Percentiles rank a stretch among this genome's conserved stretches.
Evolutionary conservation across 441 rosid genomes (phyloP).

Genomic region (Arabidopsis hybrid): DNA sequence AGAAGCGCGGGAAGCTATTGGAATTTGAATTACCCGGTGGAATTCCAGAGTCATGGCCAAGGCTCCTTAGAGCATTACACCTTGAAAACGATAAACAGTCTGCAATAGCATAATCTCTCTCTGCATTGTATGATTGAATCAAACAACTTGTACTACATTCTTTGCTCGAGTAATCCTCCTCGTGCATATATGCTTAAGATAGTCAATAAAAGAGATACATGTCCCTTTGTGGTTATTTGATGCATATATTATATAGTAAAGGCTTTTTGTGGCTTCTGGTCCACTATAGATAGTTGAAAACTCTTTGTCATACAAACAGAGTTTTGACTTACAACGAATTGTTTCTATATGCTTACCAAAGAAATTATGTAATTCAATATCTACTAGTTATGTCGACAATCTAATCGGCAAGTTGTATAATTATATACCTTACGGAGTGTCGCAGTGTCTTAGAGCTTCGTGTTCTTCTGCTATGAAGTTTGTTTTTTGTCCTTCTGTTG

Average conservation of each 20-base stretch:
- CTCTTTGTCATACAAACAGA: slow-evolving; percentile 17
- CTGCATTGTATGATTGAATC: slow-evolving; percentile 22
- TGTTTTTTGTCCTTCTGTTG: neutral
- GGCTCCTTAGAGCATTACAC: slow-evolving; percentile 85
- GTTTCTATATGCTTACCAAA: slow-evolving; percentile 13
- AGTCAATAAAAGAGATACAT: slow-evolving; percentile 37
- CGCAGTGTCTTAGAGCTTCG: neutral
- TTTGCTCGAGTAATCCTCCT: slow-evolving; percentile 39
- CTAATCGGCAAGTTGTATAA: neutral
- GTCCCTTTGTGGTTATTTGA: slow-evolving; percentile 19
- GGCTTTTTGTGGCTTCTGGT: neutral
- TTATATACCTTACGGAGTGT: slow-evolving; percentile 4
- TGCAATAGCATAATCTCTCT: slow-evolving; percentile 60
- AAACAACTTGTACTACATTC: slow-evolving; percentile 33
- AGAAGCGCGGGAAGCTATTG: slow-evolving; percentile 69
- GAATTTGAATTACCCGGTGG: slow-evolving; percentile 97
- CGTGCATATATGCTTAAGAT: slow-evolving; percentile 29
- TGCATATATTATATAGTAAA: slow-evolving; percentile 13
- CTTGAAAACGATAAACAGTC: slow-evolving; percentile 73
- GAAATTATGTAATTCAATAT: neutral
- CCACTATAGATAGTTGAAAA: slow-evolving; percentile 17
- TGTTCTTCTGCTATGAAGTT: slow-evolving; percentile 6
- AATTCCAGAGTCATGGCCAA: slow-evolving; percentile 97
- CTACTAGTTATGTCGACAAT: slow-evolving; percentile 8
- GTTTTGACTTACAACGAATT: neutral